Evolutionary conservation across 2,329 filamentous ascomycete genomes (phyloP), one percentile per base, ranked within the genome.

Genomic region (Talaromyces rugulosus): DNA sequence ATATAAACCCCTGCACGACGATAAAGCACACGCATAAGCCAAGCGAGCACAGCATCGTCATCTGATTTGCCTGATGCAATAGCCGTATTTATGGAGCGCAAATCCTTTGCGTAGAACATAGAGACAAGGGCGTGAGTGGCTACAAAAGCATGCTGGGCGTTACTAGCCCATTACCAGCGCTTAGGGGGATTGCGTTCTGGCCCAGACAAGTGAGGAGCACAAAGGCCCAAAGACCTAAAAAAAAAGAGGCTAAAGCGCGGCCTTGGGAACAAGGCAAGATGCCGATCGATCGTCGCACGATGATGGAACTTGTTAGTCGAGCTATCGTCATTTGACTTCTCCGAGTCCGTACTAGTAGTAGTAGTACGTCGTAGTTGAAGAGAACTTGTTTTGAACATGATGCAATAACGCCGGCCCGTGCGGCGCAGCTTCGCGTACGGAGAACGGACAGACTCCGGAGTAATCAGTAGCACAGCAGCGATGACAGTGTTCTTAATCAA

Each of bases 371-470:
- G 23, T 23, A 11, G 50, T 9, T n/a, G 27, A 3, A 3, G 27
- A 30, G 50, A 53, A 53, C 50, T 53, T 53, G 50, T 53, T 53
- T 53, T 53, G 50, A 30, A 27, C 50, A 31, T 53, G 50, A 53
- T 53, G 50, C 50, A 53, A 53, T 53, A 27, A n/a, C 5, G 28
- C 28, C 50, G 50, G 50, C 50, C 50, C 30, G 50, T 53, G 50
- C 50, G 28, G 30, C 14, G 18, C 44, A 23, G 27, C 23, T 23
- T 23, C 18, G 44, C 36, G 36, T 6, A 40, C 44, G 27, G 44
- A 16, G 18, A 1, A 14, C 44, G 18, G 18, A 14, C 44, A 9
- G 18, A 51, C 44, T 23, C 12, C 44, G 44, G 44, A 51, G 18
- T 51, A 11, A 51, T 12, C 34, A 33, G 31, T 36, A 12, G 34